Conservation (phyloP, 169 alveolate species). For the Ichthyophthirius multifiliis region DNA sequence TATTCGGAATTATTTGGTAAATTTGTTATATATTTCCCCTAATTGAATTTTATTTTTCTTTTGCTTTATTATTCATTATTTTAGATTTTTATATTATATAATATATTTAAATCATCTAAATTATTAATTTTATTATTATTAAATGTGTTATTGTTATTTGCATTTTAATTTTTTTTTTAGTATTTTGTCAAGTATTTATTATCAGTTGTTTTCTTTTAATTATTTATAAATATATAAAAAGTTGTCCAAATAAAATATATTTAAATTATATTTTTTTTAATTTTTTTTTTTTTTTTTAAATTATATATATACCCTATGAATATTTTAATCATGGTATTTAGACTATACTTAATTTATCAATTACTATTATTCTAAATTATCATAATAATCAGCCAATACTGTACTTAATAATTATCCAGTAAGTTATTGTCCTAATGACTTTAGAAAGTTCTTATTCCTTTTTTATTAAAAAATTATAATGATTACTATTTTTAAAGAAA, state of each 20-base stretch:
- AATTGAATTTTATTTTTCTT: not conserved
- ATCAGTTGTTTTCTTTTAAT: not conserved
- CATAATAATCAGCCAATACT: constrained; percentile 14
- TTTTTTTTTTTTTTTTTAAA: not conserved
- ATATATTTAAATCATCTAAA: not conserved
- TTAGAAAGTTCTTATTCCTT: constrained; percentile 8
- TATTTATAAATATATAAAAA: not conserved
- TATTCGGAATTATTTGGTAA: too few species aligned
- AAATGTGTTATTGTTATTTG: not conserved
- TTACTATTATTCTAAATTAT: not conserved
- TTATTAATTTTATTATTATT: not conserved
- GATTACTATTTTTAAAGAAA: not conserved
- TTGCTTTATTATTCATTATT: not conserved
- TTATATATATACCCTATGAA: not conserved
- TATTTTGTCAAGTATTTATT: too few species aligned
- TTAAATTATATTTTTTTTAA: too few species aligned
- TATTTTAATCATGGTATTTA: not conserved
- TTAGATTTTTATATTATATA: not conserved
- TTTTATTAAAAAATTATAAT: not conserved
- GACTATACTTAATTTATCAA: not conserved
- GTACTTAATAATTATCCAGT: not conserved
- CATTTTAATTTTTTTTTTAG: not conserved
- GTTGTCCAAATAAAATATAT: not conserved
- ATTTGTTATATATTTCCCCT: not conserved
- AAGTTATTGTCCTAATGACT: not conserved